Evolutionary conservation across 2,329 filamentous ascomycete species (phyloP).

Genomic region (Phialemoniopsis sp.): DNA sequence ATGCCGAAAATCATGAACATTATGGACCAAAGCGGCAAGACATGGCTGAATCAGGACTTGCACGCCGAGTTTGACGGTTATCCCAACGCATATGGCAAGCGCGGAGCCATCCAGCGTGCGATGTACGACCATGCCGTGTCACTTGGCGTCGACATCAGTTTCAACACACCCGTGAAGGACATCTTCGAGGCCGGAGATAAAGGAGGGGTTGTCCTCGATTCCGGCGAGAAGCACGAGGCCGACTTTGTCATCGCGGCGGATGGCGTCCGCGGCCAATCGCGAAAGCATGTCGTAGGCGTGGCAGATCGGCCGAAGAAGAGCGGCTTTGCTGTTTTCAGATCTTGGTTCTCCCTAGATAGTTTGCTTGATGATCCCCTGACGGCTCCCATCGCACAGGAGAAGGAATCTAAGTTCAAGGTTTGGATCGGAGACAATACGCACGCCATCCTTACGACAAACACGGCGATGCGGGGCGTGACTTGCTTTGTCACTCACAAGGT

Average conservation of each 20-base stretch:
- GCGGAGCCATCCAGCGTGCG: background rate
- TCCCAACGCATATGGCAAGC: conserved; percentile 1
- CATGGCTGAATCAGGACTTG: background rate
- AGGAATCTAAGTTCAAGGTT: background rate
- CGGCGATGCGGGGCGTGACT: background rate
- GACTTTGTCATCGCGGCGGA: conserved; percentile 1
- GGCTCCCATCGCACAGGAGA: too few relatives aligned
- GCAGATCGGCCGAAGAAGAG: conserved; percentile 2
- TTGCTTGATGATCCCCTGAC: conserved; percentile 1
- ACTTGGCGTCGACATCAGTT: background rate
- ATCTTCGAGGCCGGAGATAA: too few relatives aligned
- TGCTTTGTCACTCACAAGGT: conserved; percentile 3
- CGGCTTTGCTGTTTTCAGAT: conserved; percentile 3
- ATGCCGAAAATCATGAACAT: background rate
- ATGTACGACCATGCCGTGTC: conserved; percentile 2
- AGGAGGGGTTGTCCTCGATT: background rate
- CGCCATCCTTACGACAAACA: conserved; percentile 3
- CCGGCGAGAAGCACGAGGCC: background rate
- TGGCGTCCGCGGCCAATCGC: conserved; percentile 1
- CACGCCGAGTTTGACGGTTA: conserved; percentile 1
- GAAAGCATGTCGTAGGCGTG: conserved; percentile 1
- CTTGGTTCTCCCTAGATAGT: background rate
- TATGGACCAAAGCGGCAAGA: conserved; percentile 1
- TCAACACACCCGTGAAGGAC: background rate
- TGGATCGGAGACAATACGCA: conserved; percentile 1